These are phyloP conservation scores for Bruguiera hainesii DNA, from an alignment of 441 rosid genomes.

Conservation along the genomic window DNA sequence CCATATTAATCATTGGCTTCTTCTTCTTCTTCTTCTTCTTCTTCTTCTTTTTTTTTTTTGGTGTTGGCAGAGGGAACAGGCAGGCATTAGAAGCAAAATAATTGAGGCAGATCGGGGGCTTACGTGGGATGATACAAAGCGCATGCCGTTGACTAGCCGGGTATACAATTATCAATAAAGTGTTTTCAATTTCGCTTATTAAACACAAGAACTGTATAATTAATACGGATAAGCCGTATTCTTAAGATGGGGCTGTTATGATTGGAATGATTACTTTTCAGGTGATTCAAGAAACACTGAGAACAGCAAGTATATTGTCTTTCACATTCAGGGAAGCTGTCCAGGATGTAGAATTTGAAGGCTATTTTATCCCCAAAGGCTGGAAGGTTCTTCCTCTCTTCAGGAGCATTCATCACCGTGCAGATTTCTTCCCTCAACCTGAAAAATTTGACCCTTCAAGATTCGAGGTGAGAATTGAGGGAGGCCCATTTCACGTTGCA, in stretches of 20 bases:
- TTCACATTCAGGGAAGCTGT: constrained; percentile 93
- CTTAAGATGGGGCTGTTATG: neutral
- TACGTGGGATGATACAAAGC: constrained; percentile 85
- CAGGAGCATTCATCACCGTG: constrained; percentile 72
- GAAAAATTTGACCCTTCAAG: constrained; percentile 84
- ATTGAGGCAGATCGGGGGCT: constrained; percentile 51
- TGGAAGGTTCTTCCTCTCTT: constrained; percentile 98
- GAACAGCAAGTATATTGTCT: constrained; percentile 79
- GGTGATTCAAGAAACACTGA: constrained; percentile 94
- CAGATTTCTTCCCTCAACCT: constrained; percentile 76
- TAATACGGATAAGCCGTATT: no score
- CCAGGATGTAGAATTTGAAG: constrained; percentile 73
- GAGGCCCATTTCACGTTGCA: no score
- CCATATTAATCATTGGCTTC: neutral
- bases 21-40: neutral
- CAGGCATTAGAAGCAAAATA: constrained; percentile 42
- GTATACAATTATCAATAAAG: constrained; percentile 26
- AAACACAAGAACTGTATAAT: no score
- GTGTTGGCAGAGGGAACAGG: constrained; percentile 57
- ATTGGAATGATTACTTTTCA: constrained; percentile 16
- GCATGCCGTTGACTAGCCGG: constrained; percentile 78
- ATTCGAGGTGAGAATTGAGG: constrained; percentile 55
- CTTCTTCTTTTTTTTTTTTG: neutral
- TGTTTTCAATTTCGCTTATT: no score
- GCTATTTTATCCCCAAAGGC: constrained; percentile 78